Evolutionary conservation across 2,329 filamentous ascomycete genomes (phyloP), one percentile per base, ranked within the genome.

Genomic region (Ophiostoma australiae): DNA sequence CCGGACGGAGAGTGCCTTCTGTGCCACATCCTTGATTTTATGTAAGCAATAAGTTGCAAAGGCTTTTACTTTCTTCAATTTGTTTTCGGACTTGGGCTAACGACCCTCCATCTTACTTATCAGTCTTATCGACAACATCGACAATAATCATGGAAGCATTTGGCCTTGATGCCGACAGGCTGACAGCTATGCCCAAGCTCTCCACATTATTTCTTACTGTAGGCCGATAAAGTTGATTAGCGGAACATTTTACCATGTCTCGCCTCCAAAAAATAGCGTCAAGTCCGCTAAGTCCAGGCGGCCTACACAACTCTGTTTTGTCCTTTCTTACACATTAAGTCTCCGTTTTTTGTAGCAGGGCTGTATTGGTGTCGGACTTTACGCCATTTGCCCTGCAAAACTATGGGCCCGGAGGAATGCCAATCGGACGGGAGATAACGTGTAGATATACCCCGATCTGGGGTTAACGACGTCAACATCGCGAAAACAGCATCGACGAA

Each of bases 231-330:
- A 48, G 44, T 48, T n/a, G 44, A 48, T 7, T 20, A 44, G n/a
- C 11, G 44, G 44, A n/a, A 5, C 20, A 48, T n/a, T 48, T 48
- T n/a, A 48, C 44, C n/a, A 17, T 20, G 44, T 48, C 44, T 48
- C 44, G 44, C 44, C 44, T 48, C 44, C 6, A 20, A 48, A 48
- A 48, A 48, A n/a, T 48, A 27, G 52, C 23, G 52, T 11, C 52
- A 58, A 58, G 52, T 58, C 52, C 52, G 52, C 23, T 58, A 58
- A 58, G 52, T 58, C 52, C 52, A 31, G 52, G 52, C 52, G 10
- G 44, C 11, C 15, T 48, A 20, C 17, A 48, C 17, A n/a, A 17
- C 44, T n/a, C 44, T n/a, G 44, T 48, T 48, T n/a, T 8, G 44
- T n/a, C 20, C 17, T 48, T 20, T 48, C 20, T 48, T 48, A 48